Evolutionary conservation across 2,329 filamentous ascomycete genomes (phyloP).

Genomic region (Diplocarpon mali): DNA sequence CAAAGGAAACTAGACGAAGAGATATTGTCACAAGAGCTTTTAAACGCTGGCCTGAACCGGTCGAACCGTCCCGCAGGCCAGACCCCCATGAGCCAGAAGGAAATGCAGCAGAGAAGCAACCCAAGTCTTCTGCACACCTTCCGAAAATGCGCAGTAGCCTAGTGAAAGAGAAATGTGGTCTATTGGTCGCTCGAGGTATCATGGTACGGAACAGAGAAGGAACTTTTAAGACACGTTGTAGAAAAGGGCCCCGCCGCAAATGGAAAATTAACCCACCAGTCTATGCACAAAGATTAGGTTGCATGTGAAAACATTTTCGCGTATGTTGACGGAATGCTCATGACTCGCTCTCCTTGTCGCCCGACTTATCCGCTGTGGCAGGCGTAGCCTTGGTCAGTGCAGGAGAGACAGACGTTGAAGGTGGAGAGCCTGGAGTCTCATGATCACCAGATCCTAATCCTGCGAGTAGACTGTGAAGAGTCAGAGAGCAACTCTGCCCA

Average conservation of each 20-base stretch:
- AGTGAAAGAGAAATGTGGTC: constrained; percentile 27
- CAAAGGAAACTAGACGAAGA: constrained; percentile 6
- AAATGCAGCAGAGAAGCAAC: constrained; percentile 24
- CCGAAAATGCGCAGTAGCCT: constrained; percentile 23
- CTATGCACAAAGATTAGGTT: constrained; percentile 36
- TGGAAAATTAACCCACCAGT: constrained; percentile 34
- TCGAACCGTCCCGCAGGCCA: constrained; percentile 16
- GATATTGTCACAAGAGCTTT: constrained; percentile 28
- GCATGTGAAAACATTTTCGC: constrained; percentile 30
- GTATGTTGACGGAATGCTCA: constrained; percentile 23
- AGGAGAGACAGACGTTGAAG: constrained; percentile 56
- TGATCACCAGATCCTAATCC: constrained; percentile 38
- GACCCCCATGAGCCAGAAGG: constrained; percentile 23
- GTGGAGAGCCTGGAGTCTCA: constrained; percentile 57
- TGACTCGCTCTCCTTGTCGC: constrained; percentile 38
- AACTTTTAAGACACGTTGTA: constrained; percentile 36
- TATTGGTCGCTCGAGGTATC: constrained; percentile 32
- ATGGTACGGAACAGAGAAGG: constrained; percentile 31
- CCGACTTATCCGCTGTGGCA: constrained; percentile 32
- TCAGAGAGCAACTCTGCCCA: constrained; percentile 24
- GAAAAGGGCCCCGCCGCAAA: constrained; percentile 31
- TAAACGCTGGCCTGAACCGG: constrained; percentile 17
- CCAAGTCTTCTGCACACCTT: constrained; percentile 24
- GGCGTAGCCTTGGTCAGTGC: constrained; percentile 51
- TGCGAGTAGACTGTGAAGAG: constrained; percentile 37